Conservation (phyloP, 352 stramenopile genomes). For the Globisporangium nodosum region DNA sequence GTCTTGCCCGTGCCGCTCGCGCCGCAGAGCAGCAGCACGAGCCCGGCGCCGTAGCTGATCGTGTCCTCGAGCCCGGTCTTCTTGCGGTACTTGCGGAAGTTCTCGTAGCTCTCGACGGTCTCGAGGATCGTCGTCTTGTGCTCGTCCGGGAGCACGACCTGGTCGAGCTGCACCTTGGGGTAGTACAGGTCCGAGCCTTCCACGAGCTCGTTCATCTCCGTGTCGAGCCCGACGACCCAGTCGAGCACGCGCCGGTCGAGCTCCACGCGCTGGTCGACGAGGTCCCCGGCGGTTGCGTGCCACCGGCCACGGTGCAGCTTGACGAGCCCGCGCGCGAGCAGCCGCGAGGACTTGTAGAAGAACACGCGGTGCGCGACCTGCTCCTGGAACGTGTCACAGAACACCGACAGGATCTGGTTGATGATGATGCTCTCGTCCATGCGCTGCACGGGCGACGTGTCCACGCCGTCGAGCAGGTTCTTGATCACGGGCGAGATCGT, state of each 20-base stretch:
- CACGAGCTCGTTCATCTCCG: conserved; percentile 88
- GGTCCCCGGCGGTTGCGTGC: conserved; percentile 75
- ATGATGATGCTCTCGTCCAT: conserved; percentile 90
- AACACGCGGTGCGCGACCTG: conserved; percentile 82
- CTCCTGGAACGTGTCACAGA: conserved; percentile 86
- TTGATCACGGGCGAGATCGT: conserved; percentile 88
- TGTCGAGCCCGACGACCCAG: conserved; percentile 84
- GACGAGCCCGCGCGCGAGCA: conserved; percentile 71
- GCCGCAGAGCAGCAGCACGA: conserved; percentile 78
- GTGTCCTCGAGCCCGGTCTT: conserved; percentile 71
- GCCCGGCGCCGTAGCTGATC: conserved; percentile 70
- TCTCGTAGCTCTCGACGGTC: conserved; percentile 81
- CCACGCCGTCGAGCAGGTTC: conserved; percentile 81
- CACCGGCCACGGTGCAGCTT: conserved; percentile 78
- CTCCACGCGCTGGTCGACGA: conserved; percentile 85
- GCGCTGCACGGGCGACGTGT: conserved; percentile 78
- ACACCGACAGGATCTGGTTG: conserved; percentile 84
- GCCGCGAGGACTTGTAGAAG: conserved; percentile 86
- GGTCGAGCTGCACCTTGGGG: conserved; percentile 75
- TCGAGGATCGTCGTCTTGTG: conserved; percentile 78
- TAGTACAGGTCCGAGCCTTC: conserved; percentile 85
- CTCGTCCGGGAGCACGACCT: conserved; percentile 82
- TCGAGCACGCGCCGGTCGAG: conserved; percentile 82
- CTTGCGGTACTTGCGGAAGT: conserved; percentile 73
- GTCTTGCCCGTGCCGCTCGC: conserved; percentile 88